These are phyloP conservation scores for Cryphonectria japonica DNA, from an alignment of 2,329 filamentous ascomycete genomes.

Conservation along the genomic window DNA sequence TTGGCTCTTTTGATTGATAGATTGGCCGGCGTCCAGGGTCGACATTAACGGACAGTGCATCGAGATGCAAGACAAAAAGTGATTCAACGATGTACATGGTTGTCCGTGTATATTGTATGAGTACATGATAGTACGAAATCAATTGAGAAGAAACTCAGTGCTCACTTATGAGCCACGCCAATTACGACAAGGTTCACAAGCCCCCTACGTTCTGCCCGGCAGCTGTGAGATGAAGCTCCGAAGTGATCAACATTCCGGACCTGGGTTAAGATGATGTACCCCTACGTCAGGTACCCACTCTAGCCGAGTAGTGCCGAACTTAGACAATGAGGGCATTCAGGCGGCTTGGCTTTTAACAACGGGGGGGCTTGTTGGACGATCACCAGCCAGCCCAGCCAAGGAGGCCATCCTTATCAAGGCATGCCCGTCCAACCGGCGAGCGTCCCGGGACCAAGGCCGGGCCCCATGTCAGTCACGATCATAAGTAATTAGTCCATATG, in stretches of 20 bases:
- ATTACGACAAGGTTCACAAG: not conserved
- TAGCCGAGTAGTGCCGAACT: slow-evolving; percentile 3
- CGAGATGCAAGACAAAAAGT: slow-evolving; percentile 2
- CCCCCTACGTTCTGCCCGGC: not conserved
- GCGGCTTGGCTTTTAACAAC: not conserved
- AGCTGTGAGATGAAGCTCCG: not conserved
- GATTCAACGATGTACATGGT: not conserved
- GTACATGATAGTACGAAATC: slow-evolving; percentile 1
- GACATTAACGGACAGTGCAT: not conserved
- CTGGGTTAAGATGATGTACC: slow-evolving; percentile 8
- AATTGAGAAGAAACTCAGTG: not conserved
- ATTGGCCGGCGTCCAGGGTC: not conserved
- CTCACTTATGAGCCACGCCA: not conserved
- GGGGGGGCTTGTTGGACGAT: not conserved
- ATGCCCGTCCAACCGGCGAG: slow-evolving; percentile 1
- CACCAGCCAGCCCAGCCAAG: not conserved
- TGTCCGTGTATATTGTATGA: slow-evolving; percentile 16
- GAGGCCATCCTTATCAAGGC: not conserved
- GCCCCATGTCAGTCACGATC: not conserved
- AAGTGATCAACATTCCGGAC: not conserved
- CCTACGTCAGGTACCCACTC: slow-evolving; percentile 13
- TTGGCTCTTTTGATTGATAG: not conserved
- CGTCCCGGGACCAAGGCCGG: not conserved
- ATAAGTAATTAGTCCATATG: not conserved
- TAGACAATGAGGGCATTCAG: slow-evolving; percentile 9